phyloP scores from a whole-genome alignment of 2,329 filamentous ascomycete species.

The Gyromitra esculenta region DNA sequence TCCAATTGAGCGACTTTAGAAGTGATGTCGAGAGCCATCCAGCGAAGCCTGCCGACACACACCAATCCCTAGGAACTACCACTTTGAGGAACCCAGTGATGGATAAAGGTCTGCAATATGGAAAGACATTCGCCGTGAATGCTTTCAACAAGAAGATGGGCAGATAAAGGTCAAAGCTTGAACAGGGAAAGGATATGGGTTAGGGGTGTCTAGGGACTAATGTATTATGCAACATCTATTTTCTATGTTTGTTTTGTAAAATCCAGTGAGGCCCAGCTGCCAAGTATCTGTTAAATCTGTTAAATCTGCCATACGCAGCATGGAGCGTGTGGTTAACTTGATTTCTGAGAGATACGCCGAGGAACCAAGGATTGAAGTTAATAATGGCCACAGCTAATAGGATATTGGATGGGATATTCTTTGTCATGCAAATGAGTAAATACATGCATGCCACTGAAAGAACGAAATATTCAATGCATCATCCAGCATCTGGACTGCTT shows the following conservation, averaged over 20 bases:
- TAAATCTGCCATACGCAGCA: neutral
- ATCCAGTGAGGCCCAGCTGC: neutral
- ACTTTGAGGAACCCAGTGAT: conserved; percentile 13
- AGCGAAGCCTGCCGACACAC: conserved; percentile 12
- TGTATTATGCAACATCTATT: conserved; percentile 1
- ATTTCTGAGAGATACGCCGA: neutral
- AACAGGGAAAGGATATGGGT: neutral
- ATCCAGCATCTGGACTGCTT: neutral
- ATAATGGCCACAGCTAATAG: neutral
- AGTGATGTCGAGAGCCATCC: conserved; percentile 20
- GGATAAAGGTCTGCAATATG: conserved; percentile 8
- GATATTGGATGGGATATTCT: too few species aligned
- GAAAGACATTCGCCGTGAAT: neutral
- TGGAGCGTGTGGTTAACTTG: neutral
- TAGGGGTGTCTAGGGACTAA: neutral
- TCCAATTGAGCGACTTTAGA: neutral
- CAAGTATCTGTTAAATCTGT: neutral
- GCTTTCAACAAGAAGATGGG: neutral
- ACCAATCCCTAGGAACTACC: conserved; percentile 14
- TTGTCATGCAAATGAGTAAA: neutral
- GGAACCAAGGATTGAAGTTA: neutral
- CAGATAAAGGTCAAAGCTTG: neutral
- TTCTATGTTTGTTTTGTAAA: conserved; percentile 9
- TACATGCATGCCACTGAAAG: neutral
- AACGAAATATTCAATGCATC: neutral